Evolutionary conservation across 1,284 basidiomycete species (phyloP), one percentile per base, ranked within the genome.

Genomic region (Rugosomyces carneus): DNA sequence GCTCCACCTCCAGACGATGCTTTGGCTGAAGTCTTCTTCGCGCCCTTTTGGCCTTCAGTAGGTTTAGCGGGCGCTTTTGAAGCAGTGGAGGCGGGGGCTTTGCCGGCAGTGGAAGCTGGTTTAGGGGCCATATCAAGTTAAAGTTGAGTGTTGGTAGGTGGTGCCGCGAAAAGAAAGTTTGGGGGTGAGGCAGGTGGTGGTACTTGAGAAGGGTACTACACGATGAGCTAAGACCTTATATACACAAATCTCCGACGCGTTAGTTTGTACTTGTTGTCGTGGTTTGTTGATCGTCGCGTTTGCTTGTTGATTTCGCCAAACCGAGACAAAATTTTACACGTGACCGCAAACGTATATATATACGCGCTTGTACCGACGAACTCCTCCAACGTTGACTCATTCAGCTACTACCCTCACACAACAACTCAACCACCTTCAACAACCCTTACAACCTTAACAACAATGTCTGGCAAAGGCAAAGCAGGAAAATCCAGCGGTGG

Each of bases 11-110:
- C 71, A n/a, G n/a, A n/a, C n/a, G n/a, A n/a, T 60, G 84, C 75
- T 51, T 70, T 72, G 26, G 83, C 73, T 29, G 85, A n/a, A n/a
- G n/a, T 89, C 72, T 92, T 93, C 79, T 92, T 93, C 20, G 86
- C 86, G 9, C 81, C 83, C 71, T 91, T 91, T 9, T 75, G 62
- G 42, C 76, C 76, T 57, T 83, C 83, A 35, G 78, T 75, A 2
- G 81, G 73, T 64, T 88, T 89, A 34, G 84, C 81, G 16, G 87
- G 87, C 5, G 86, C 82, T 68, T 89, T 89, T 35, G 82, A 78
- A 16, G 83, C 80, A 49, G 78, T 78, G 15, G 88, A 85, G 42
- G 83, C 87, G 50, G 89, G 89, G 27, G 83, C 86, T 68, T 90
- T 90, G 57, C 83, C 84, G 54, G 85, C 85, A 56, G 87, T 86